Conservation (phyloP, 805 yeast genomes). For the Saccharomyces mikatae region DNA sequence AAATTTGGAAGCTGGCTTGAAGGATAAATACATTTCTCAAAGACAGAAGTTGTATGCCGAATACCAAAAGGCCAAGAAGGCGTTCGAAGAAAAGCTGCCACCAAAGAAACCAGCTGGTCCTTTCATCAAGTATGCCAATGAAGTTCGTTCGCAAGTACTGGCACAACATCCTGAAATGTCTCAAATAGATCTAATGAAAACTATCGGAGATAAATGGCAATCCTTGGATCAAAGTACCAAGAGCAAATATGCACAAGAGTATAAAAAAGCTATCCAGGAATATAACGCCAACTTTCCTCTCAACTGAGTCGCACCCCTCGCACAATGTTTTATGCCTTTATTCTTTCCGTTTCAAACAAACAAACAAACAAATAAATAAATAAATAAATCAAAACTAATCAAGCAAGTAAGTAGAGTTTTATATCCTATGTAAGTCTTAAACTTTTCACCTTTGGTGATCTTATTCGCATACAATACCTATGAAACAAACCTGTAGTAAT, state of each 20-base stretch:
- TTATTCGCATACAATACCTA: conserved; percentile 42
- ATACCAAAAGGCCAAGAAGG: conserved; percentile 5
- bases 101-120: conserved; percentile 29
- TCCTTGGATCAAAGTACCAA: conserved; percentile 14
- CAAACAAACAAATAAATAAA: neutral
- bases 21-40: conserved; percentile 61
- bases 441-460: neutral
- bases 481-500: conserved; percentile 66
- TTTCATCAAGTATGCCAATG: conserved; percentile 18
- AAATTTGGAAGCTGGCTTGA: conserved; percentile 58
- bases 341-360: neutral
- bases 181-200: conserved; percentile 15
- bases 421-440: neutral
- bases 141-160: conserved; percentile 12
- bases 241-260: conserved; percentile 19
- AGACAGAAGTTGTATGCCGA: conserved; percentile 9
- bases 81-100: conserved; percentile 13
- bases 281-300: conserved; percentile 3
- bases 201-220: conserved; percentile 24
- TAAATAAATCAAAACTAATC: neutral
- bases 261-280: conserved; percentile 24
- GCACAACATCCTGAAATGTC: conserved; percentile 13
- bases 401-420: neutral
- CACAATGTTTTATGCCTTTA: neutral
- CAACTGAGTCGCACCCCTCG: neutral